Base-by-base conservation (phyloP, 371 early-diverging fungal species). In the Mortierella sp. region DNA sequence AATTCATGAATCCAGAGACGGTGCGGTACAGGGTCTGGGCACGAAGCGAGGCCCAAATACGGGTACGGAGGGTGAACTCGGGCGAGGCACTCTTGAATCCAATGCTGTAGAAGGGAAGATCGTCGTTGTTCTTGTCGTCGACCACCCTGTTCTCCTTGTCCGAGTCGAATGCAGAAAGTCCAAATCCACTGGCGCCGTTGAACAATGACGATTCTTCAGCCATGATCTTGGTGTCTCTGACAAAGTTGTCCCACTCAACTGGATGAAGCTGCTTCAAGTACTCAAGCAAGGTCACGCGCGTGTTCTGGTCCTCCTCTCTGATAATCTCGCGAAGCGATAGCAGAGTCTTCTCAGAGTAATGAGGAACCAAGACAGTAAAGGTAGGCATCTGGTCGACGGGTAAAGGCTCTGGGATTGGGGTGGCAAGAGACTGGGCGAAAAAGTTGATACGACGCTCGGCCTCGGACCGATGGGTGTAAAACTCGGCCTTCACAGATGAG, bases 1-100 rank as follows among this genome's bases (percentile, higher is more conserved):
- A 97, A 79, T 96, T 96, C 96, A 96, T 96, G 79, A 96, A 96
- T 3, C 97, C 97, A 34, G 94, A 92, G 9, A 97, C 93, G 6
- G 97, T 97, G 61, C 97, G 95, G 74, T 94, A 97, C 69, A 97
- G 86, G 0, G 97, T 97, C 87, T 97, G 96, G n/a, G 96, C 94
- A 40, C 96, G 92, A 13, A 96, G 88, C 0, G 96, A 96, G 0
- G 97, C 96, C 96, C 97, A 97, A 28, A 96, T 96, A 51, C 97
- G 93, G 19, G 96, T 96, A 64, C 96, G 92, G 34, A 96, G 88
- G 0, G 94, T 94, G 76, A 93, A 96, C 86, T 96, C 95, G 5
- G 96, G 94, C 5, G 94, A 91, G 21, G 95, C 92, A 5, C 93
- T 91, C 81, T 95, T 95, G 89, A 95, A 96, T 0, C 96, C 96